phyloP scores from a whole-genome alignment of 805 yeast genomes.

The Spathaspora sp. region DNA sequence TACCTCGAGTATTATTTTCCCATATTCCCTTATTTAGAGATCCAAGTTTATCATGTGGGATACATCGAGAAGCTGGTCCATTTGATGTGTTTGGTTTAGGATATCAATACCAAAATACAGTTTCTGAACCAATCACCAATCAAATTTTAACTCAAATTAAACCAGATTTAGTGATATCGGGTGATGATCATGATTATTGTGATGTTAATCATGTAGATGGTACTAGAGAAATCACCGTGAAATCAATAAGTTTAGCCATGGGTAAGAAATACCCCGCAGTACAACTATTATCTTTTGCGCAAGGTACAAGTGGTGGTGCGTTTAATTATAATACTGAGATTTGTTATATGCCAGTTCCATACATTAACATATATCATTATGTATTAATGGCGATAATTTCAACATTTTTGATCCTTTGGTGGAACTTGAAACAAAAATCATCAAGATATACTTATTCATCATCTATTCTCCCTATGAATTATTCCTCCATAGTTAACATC shows the following conservation, averaged over 20 bases:
- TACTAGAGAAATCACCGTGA: slow-evolving; percentile 35
- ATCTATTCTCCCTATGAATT: slow-evolving; percentile 16
- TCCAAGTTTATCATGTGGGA: slow-evolving; percentile 66
- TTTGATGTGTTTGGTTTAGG: slow-evolving; percentile 60
- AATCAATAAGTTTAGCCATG: slow-evolving; percentile 39
- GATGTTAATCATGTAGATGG: slow-evolving; percentile 53
- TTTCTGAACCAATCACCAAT: slow-evolving; percentile 55
- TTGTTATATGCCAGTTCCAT: slow-evolving; percentile 47
- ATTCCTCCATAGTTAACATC: not conserved
- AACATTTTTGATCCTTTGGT: slow-evolving; percentile 23
- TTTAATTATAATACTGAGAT: slow-evolving; percentile 32
- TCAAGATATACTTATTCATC: slow-evolving; percentile 20
- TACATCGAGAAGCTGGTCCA: slow-evolving; percentile 62
- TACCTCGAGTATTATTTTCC: slow-evolving; percentile 66
- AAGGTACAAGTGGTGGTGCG: not conserved
- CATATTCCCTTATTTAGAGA: slow-evolving; percentile 88
- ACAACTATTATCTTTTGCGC: slow-evolving; percentile 29
- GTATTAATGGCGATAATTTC: slow-evolving; percentile 31
- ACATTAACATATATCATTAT: slow-evolving; percentile 36
- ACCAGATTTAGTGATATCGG: slow-evolving; percentile 76
- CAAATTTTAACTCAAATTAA: slow-evolving; percentile 53
- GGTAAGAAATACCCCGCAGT: slow-evolving; percentile 40
- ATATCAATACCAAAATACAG: slow-evolving; percentile 81
- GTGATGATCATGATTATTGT: slow-evolving; percentile 98
- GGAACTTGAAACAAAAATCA: slow-evolving; percentile 26